Evolutionary conservation across 495 filamentous ascomycete genomes (phyloP).

Genomic region (Trichoderma gamsii): DNA sequence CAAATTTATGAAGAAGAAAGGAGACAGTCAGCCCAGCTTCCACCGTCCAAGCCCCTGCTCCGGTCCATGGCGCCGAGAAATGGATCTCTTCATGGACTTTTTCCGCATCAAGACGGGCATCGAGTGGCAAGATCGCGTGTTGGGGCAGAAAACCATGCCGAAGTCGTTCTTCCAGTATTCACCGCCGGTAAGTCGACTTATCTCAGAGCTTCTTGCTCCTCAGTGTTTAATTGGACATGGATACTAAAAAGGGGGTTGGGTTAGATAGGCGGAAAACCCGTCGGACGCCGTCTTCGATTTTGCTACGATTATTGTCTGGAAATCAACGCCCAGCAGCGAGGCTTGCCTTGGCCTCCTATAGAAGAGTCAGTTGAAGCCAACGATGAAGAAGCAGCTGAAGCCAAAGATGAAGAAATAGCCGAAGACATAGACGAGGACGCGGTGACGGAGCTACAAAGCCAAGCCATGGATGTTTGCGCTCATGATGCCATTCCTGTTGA

Average conservation of each 20-base stretch:
- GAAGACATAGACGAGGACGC: too few relatives aligned
- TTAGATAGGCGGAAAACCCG: conserved; percentile 35
- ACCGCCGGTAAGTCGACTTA: conserved; percentile 30
- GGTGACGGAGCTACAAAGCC: neutral
- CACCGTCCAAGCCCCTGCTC: conserved; percentile 24
- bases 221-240: neutral
- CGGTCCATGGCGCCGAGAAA: conserved; percentile 30
- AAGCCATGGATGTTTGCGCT: neutral
- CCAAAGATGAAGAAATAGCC: too few relatives aligned
- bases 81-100: conserved; percentile 45
- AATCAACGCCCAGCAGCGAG: conserved; percentile 12
- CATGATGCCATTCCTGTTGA: neutral
- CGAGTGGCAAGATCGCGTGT: conserved; percentile 48
- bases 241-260: too few relatives aligned
- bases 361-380: neutral
- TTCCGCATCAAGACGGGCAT: conserved; percentile 52
- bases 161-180: conserved; percentile 27
- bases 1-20: conserved; percentile 30
- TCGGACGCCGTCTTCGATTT: conserved; percentile 22
- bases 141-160: conserved; percentile 15
- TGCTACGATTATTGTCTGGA: conserved; percentile 13
- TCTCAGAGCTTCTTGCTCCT: neutral
- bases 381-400: neutral
- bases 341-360: neutral
- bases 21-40: conserved; percentile 23